A percentile compares a stretch with the other conserved stretches of the same genome.
Conservation (phyloP, 2,329 filamentous ascomycete species). For the Corynespora cassiicola region DNA sequence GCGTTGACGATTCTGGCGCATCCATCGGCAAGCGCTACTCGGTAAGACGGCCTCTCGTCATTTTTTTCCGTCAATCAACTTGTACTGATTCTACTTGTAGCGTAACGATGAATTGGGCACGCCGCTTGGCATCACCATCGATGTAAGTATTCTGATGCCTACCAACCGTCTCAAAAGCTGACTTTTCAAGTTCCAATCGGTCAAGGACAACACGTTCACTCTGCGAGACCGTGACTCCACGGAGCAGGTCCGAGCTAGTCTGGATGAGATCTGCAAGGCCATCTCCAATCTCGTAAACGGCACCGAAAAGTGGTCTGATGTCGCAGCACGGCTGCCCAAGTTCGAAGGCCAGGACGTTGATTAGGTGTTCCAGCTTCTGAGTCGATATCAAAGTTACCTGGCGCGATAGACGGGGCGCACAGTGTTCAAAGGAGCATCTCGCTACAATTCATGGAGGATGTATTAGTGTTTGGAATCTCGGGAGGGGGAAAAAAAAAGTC, state of each 20-base stretch:
- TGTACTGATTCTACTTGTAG: constrained; percentile 29
- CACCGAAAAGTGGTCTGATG: constrained; percentile 71
- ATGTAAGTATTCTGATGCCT: constrained; percentile 47
- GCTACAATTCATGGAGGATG: constrained; percentile 11
- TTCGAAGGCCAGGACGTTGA: constrained; percentile 66
- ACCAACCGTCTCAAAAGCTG: constrained; percentile 5
- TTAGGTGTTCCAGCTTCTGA: constrained; percentile 18
- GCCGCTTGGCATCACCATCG: constrained; percentile 89
- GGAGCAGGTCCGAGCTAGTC: constrained; percentile 83
- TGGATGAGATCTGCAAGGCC: constrained; percentile 80
- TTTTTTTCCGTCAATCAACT: neutral
- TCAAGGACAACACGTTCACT: constrained; percentile 86
- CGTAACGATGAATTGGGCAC: constrained; percentile 97
- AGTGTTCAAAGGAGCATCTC: constrained; percentile 4
- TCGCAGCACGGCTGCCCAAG: constrained; percentile 78
- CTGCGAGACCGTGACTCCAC: constrained; percentile 87
- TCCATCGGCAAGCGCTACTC: constrained; percentile 90
- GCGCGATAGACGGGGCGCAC: constrained; percentile 5
- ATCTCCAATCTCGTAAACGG: constrained; percentile 70
- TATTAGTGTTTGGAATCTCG: too few relatives aligned
- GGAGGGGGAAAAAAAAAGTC: too few relatives aligned
- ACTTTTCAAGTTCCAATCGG: constrained; percentile 73
- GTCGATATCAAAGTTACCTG: too few relatives aligned
- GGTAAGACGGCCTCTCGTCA: too few relatives aligned
- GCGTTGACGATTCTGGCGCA: constrained; percentile 87